Conservation (phyloP, 78 protist species). For the Anaeramoeba flamelloides region DNA sequence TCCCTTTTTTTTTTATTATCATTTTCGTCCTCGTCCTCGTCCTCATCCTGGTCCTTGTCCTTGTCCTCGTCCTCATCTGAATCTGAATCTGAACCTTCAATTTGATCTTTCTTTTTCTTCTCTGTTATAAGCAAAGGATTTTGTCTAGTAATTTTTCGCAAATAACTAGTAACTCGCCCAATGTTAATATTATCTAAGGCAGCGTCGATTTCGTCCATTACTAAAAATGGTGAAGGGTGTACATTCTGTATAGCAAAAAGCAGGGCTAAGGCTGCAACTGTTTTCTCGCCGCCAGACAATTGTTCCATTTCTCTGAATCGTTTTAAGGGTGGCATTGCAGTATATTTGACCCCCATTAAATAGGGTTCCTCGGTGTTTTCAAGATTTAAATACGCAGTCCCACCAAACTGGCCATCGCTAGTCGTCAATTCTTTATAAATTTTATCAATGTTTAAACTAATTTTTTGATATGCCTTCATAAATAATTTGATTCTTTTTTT, state of each 20-base stretch:
- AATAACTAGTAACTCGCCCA: conserved; percentile 40
- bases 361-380: neutral
- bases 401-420: neutral
- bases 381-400: neutral
- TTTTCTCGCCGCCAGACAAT: neutral
- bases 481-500: neutral
- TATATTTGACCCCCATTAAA: neutral
- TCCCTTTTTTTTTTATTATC: too few species aligned
- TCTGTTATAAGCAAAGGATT: too few species aligned
- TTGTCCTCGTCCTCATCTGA: too few species aligned
- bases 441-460: neutral
- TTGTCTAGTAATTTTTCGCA: neutral
- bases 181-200: conserved; percentile 89
- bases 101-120: too few species aligned
- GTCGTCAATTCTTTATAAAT: neutral
- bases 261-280: conserved; percentile 18
- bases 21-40: too few species aligned
- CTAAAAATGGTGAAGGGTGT: conserved; percentile 88
- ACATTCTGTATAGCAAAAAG: conserved; percentile 77
- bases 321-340: neutral
- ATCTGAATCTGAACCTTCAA: too few species aligned
- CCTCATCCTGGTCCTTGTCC: too few species aligned
- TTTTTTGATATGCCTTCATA: neutral
- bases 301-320: neutral
- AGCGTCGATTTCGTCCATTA: conserved; percentile 97